Evolutionary conservation across 1,139 yeast genomes (phyloP).

Genomic region (Candida tropicalis): DNA sequence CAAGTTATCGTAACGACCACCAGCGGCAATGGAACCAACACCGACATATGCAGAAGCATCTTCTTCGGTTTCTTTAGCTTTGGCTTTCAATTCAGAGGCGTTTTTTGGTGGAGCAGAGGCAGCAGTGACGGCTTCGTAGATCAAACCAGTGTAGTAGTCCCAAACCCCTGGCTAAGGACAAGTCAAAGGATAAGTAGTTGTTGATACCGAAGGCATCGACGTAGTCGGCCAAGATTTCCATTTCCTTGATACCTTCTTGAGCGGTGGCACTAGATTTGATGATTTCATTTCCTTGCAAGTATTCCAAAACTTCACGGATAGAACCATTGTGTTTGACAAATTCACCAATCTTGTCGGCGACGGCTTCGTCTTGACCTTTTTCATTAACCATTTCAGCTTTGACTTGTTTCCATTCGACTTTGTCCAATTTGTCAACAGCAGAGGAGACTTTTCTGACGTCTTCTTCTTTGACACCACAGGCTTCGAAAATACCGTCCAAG

Average conservation of each 20-base stretch:
- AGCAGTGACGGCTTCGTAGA: constrained; percentile 92
- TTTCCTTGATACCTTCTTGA: constrained; percentile 77
- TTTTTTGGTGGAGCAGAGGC: constrained; percentile 93
- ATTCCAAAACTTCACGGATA: constrained; percentile 64
- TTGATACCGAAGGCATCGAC: constrained; percentile 78
- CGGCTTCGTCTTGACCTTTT: constrained; percentile 85
- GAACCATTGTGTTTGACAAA: constrained; percentile 85
- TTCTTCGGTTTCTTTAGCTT: constrained; percentile 61
- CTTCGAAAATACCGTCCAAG: constrained; percentile 91
- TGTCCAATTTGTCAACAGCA: constrained; percentile 95
- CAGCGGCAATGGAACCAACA: constrained; percentile 97
- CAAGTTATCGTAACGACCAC: constrained; percentile 95
- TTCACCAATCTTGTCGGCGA: constrained; percentile 90
- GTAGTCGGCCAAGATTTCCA: constrained; percentile 72
- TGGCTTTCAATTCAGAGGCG: constrained; percentile 65
- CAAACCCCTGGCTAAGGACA: constrained; percentile 94
- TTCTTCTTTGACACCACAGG: constrained; percentile 91
- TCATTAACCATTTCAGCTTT: constrained; percentile 90
- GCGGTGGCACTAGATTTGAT: constrained; percentile 71
- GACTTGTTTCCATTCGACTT: constrained; percentile 92
- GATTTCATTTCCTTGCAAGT: constrained; percentile 56
- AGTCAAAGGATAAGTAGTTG: constrained; percentile 73
- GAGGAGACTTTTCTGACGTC: constrained; percentile 92
- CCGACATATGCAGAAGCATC: constrained; percentile 98
- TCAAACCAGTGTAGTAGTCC: constrained; percentile 97